A percentile compares a stretch with the other conserved stretches of the same genome.
Evolutionary conservation across 805 yeast species (phyloP).

Genomic region (Wickerhamiella alocasiicola): DNA sequence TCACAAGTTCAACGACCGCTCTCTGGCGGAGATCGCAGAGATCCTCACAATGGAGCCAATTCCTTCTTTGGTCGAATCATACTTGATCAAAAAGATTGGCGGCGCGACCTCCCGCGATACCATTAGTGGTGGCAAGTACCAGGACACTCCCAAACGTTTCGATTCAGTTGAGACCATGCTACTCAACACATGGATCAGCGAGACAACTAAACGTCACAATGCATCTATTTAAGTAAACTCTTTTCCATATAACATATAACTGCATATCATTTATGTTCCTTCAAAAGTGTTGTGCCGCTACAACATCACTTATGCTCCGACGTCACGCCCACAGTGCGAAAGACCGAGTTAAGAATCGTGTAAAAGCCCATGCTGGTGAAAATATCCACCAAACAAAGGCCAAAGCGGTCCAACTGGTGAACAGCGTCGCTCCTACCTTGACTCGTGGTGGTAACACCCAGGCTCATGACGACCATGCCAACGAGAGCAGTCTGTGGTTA

Average conservation of each 20-base stretch:
- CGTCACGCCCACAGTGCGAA: neutral
- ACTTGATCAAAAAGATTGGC: slow-evolving; percentile 19
- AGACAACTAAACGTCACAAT: slow-evolving; percentile 1
- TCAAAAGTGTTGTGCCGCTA: no score
- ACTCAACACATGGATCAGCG: slow-evolving; percentile 17
- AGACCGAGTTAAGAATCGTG: neutral
- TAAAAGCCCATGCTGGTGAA: neutral
- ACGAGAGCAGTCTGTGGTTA: no score
- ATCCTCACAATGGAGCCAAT: slow-evolving; percentile 20
- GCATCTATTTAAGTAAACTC: neutral
- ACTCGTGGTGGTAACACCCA: no score
- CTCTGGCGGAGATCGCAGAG: slow-evolving; percentile 19
- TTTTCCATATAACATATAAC: no score
- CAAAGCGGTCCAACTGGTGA: no score
- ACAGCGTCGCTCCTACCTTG: no score
- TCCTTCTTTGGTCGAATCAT: slow-evolving; percentile 19
- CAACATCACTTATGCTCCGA: no score
- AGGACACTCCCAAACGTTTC: slow-evolving; percentile 7
- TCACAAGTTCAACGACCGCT: slow-evolving; percentile 20
- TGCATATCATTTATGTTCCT: no score
- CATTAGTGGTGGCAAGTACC: neutral
- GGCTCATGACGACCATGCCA: no score
- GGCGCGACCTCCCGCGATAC: slow-evolving; percentile 14
- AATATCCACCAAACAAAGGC: no score
- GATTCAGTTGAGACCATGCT: slow-evolving; percentile 22